A percentile compares a stretch with the other conserved stretches of the same genome.
Conservation (phyloP, 257 asterid genomes). For the Solanum commersonii region DNA sequence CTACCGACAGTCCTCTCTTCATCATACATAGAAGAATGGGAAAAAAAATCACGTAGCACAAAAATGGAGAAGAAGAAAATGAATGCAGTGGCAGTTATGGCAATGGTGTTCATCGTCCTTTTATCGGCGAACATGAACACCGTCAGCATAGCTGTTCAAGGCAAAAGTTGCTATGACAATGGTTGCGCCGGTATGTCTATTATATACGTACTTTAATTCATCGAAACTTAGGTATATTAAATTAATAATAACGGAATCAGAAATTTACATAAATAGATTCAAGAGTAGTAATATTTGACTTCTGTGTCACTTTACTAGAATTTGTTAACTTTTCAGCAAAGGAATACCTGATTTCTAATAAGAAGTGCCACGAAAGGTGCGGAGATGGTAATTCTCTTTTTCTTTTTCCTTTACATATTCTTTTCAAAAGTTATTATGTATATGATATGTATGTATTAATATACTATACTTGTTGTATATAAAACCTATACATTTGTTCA, state of each 20-base stretch:
- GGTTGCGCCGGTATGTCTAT: slow-evolving; percentile 18
- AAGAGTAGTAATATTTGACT: neutral
- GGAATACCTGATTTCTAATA: slow-evolving; percentile 17
- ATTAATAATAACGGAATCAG: neutral
- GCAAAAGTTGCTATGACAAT: slow-evolving; percentile 28
- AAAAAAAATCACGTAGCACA: too few relatives aligned
- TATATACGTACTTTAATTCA: neutral
- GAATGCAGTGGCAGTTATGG: neutral
- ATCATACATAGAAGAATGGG: too few relatives aligned
- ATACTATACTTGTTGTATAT: too few relatives aligned
- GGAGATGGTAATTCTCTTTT: slow-evolving; percentile 19
- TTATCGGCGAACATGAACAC: slow-evolving; percentile 19
- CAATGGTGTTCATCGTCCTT: slow-evolving; percentile 12
- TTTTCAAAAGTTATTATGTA: too few relatives aligned
- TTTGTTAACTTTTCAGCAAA: slow-evolving; percentile 20
- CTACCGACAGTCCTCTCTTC: neutral
- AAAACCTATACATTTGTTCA: neutral
- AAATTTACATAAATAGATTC: neutral
- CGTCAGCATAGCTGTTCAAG: slow-evolving; percentile 13
- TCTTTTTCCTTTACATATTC: neutral
- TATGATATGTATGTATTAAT: too few relatives aligned
- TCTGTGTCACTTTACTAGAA: neutral
- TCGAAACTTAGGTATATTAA: neutral
- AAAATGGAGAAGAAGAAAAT: slow-evolving; percentile 26
- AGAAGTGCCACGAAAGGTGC: slow-evolving; percentile 34